Conservation (phyloP, 345 rosid species). For the Arabidopsis suecica region DNA sequence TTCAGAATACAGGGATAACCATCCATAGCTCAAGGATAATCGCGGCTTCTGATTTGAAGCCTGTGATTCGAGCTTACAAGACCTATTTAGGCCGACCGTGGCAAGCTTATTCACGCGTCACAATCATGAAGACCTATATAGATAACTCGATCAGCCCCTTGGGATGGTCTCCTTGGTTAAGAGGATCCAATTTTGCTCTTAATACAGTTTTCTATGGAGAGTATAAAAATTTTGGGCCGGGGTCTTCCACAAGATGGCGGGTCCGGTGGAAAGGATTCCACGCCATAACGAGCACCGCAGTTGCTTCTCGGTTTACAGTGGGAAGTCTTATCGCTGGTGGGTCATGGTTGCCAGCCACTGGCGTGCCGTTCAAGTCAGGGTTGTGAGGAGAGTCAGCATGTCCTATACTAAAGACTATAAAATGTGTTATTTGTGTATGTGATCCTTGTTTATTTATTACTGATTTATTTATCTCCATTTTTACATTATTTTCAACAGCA, state of each 20-base stretch:
- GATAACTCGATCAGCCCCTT: constrained; percentile 56
- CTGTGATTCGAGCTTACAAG: constrained; percentile 48
- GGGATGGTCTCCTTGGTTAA: constrained; percentile 77
- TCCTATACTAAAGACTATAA: background rate
- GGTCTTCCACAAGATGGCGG: constrained; percentile 60
- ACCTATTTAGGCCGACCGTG: constrained; percentile 84
- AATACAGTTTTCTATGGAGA: constrained; percentile 78
- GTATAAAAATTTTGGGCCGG: constrained; percentile 73
- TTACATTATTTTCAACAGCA: background rate
- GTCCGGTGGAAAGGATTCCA: constrained; percentile 79
- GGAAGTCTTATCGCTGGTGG: constrained; percentile 70
- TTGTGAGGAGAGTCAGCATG: constrained; percentile 48
- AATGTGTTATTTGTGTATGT: constrained; percentile 31
- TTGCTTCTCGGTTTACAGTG: constrained; percentile 72
- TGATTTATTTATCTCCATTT: constrained; percentile 25
- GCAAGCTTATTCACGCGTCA: constrained; percentile 72
- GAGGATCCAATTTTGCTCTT: constrained; percentile 66
- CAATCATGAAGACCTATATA: constrained; percentile 56
- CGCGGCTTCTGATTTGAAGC: constrained; percentile 64
- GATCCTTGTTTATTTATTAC: constrained; percentile 35
- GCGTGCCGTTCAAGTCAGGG: constrained; percentile 70
- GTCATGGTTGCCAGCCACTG: constrained; percentile 77
- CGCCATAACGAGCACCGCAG: constrained; percentile 59
- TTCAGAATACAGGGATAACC: constrained; percentile 74
- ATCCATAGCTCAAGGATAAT: constrained; percentile 68